These are phyloP conservation scores for Stentor roeselii DNA, from an alignment of 73 alveolate genomes.

Conservation along the genomic window DNA sequence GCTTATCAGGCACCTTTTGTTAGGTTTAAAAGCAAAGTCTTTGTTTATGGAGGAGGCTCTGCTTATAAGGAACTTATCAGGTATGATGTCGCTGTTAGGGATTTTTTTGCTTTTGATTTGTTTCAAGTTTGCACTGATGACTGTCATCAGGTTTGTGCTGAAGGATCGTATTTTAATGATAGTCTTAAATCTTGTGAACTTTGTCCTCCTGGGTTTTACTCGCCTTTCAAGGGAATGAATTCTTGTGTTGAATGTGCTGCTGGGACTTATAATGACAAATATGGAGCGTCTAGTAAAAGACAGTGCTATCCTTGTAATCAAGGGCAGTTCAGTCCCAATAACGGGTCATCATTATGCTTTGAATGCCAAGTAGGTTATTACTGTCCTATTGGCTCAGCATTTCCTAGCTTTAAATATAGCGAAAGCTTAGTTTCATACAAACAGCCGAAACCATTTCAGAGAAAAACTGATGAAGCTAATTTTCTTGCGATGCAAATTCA, in stretches of 20 bases:
- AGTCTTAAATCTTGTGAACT: neutral
- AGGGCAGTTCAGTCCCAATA: neutral
- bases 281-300: neutral
- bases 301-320: neutral
- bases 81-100: neutral
- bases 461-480: neutral
- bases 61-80: neutral
- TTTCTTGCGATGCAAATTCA: neutral
- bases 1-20: constrained; percentile 12
- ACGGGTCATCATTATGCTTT: neutral
- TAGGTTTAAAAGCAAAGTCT: neutral
- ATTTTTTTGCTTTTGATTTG: neutral
- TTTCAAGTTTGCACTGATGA: neutral
- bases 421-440: neutral
- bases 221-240: neutral
- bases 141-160: neutral
- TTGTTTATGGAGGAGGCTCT: constrained; percentile 25
- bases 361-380: neutral
- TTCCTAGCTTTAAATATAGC: neutral
- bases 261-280: neutral
- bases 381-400: neutral
- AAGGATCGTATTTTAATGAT: neutral
- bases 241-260: neutral
- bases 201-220: neutral
- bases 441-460: neutral